A percentile compares a stretch with the other conserved stretches of the same genome.
These are phyloP conservation scores for Limnanthes douglasii DNA, from an alignment of 345 rosid genomes.

Conservation along the genomic window DNA sequence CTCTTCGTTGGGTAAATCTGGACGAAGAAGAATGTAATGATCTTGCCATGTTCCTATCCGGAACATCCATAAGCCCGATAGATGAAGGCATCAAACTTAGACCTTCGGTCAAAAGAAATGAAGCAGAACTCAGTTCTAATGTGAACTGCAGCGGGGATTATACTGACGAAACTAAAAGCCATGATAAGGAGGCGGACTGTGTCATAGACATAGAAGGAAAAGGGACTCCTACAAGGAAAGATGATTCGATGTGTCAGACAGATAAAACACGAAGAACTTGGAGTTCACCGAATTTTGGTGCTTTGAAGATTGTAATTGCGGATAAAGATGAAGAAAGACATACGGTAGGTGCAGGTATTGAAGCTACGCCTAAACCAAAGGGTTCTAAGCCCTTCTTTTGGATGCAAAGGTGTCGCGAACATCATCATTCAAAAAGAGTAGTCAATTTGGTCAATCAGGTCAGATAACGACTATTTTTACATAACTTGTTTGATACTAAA, in stretches of 20 bases:
- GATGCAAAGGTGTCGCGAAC: constrained; percentile 38
- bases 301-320: constrained; percentile 40
- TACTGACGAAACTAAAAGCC: constrained; percentile 15
- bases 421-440: constrained; percentile 16
- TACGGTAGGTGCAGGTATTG: constrained; percentile 15
- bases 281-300: constrained; percentile 50
- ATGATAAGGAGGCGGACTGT: constrained; percentile 14
- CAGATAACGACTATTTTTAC: too few relatives aligned
- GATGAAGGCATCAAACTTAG: constrained; percentile 15
- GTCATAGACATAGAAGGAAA: constrained; percentile 21
- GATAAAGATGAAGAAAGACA: constrained; percentile 20
- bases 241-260: constrained; percentile 13
- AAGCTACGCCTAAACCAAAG: constrained; percentile 61
- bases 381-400: constrained; percentile 35
- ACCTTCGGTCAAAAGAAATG: constrained; percentile 14
- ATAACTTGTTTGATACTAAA: too few relatives aligned
- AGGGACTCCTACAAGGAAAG: constrained; percentile 19
- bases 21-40: constrained; percentile 76
- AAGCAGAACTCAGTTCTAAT: constrained; percentile 10
- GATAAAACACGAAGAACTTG: constrained; percentile 41
- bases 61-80: constrained; percentile 23
- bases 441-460: constrained; percentile 37
- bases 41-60: constrained; percentile 68
- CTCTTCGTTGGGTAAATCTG: constrained; percentile 57
- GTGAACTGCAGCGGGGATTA: constrained; percentile 17